These are phyloP conservation scores for Tylopilus orsonianus DNA, from an alignment of 1,284 basidiomycete genomes.

Conservation along the genomic window DNA sequence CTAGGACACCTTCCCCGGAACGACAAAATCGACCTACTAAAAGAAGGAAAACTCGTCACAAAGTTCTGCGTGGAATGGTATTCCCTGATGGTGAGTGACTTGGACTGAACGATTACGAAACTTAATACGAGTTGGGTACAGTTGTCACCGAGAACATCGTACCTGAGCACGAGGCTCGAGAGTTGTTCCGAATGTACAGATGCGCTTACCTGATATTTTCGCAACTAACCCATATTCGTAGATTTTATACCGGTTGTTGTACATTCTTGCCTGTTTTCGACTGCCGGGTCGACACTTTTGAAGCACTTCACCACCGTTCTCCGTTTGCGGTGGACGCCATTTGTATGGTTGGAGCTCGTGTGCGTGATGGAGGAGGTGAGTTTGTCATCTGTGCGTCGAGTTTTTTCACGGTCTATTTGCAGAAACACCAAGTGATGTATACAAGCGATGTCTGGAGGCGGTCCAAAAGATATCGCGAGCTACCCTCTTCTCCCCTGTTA, in stretches of 20 bases:
- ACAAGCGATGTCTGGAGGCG: slow-evolving; percentile 71
- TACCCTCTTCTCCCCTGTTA: slow-evolving; percentile 82
- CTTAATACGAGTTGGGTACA: slow-evolving; percentile 32
- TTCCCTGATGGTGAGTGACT: slow-evolving; percentile 64
- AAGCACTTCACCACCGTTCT: slow-evolving; percentile 75
- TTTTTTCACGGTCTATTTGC: slow-evolving; percentile 9
- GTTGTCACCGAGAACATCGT: slow-evolving; percentile 81
- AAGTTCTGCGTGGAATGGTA: slow-evolving; percentile 46
- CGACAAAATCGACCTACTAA: slow-evolving; percentile 64
- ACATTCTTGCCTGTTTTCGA: slow-evolving; percentile 90
- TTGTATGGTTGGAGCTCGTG: slow-evolving; percentile 86
- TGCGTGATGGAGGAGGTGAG: slow-evolving; percentile 83
- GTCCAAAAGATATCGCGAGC: slow-evolving; percentile 82
- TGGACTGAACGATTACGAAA: slow-evolving; percentile 3
- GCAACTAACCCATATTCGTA: slow-evolving; percentile 30
- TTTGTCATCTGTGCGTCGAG: slow-evolving; percentile 3
- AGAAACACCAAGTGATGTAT: slow-evolving; percentile 67
- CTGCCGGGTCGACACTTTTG: slow-evolving; percentile 73
- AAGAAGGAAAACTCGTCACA: slow-evolving; percentile 67
- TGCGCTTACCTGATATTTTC: background rate
- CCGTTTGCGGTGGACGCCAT: slow-evolving; percentile 85
- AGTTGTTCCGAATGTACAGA: slow-evolving; percentile 75
- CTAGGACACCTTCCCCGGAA: slow-evolving; percentile 68
- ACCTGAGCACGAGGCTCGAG: slow-evolving; percentile 76
- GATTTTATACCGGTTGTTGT: slow-evolving; percentile 85